phyloP scores from a whole-genome alignment of 1,284 basidiomycete species.

The Abortiporus biennis region DNA sequence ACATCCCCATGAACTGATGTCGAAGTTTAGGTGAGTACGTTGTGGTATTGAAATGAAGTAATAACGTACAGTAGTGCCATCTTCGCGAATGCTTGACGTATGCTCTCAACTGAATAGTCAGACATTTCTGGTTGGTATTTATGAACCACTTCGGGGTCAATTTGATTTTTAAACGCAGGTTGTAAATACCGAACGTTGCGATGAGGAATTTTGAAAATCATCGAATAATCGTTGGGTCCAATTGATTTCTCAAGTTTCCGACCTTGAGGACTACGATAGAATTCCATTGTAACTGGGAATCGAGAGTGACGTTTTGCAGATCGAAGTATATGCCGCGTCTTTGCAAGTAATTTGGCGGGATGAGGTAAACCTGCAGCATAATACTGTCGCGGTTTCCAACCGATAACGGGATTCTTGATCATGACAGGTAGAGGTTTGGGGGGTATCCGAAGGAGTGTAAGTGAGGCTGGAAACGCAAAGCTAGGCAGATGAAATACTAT shows the following conservation, averaged over 20 bases:
- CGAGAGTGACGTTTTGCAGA: slow-evolving; percentile 6
- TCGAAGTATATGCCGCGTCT: slow-evolving; percentile 4
- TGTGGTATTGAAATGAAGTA: background rate
- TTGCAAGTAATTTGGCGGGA: slow-evolving; percentile 2
- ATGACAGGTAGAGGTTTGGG: background rate
- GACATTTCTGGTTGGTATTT: background rate
- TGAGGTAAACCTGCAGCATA: background rate
- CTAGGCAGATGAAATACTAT: too few species aligned
- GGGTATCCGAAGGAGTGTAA: too few species aligned
- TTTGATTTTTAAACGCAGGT: too few species aligned
- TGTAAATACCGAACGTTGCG: slow-evolving; percentile 1
- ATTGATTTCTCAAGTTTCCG: background rate
- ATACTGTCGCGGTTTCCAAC: background rate
- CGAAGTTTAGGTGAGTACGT: background rate
- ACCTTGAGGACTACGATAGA: background rate
- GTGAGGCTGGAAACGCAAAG: too few species aligned
- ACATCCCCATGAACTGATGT: slow-evolving; percentile 2
- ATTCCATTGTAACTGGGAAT: background rate
- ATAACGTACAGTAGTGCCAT: slow-evolving; percentile 1
- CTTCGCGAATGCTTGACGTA: slow-evolving; percentile 3
- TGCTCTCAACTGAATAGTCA: slow-evolving; percentile 1
- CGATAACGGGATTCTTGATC: slow-evolving; percentile 2
- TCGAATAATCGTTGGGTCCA: background rate
- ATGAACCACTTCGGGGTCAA: background rate
- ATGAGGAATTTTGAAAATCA: background rate